These are phyloP conservation scores for Eimeria sp. DNA, from an alignment of 169 alveolate genomes.

Conservation along the genomic window DNA sequence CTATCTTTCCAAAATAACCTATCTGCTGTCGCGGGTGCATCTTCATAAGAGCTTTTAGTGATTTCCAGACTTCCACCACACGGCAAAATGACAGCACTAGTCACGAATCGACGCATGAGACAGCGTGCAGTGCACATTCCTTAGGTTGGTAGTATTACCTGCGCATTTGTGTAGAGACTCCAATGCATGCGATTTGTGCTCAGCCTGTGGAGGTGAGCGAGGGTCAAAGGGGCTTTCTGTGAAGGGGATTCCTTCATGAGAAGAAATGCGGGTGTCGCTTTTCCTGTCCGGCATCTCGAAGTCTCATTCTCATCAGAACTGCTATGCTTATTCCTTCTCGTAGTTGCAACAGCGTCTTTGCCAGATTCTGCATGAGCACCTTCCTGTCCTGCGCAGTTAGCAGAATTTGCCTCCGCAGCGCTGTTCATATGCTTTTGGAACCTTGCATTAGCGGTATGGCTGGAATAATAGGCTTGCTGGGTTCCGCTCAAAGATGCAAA, in stretches of 20 bases:
- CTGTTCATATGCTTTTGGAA: neutral
- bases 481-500: neutral
- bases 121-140: neutral
- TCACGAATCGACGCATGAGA: neutral
- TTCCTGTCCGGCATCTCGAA: too few species aligned
- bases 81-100: neutral
- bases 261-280: neutral
- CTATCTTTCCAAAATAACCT: neutral
- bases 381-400: neutral
- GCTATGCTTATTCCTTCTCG: neutral
- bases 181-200: slow-evolving; percentile 51
- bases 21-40: neutral
- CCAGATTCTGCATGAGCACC: neutral
- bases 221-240: slow-evolving; percentile 49
- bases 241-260: slow-evolving; percentile 26
- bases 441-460: neutral
- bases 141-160: neutral
- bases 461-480: neutral
- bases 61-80: neutral
- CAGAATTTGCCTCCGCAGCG: neutral
- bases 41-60: neutral
- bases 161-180: slow-evolving; percentile 51
- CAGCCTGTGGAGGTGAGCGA: slow-evolving; percentile 35
- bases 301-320: neutral
- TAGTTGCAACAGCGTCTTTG: neutral